Base-by-base conservation (phyloP, 441 rosid genomes). In the Pelargonium cotyledonis region DNA sequence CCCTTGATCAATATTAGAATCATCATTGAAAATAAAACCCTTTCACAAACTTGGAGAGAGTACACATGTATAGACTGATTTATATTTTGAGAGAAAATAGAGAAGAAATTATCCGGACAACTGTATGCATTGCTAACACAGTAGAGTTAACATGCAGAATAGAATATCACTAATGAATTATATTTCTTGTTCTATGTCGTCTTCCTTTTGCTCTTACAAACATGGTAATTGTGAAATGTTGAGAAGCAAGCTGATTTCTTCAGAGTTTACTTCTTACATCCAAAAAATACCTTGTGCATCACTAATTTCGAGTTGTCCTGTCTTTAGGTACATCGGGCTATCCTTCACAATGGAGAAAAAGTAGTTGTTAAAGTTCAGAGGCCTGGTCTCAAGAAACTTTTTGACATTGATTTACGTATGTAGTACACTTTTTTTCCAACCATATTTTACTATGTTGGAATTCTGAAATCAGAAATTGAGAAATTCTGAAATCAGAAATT, bases 361-460 rank as follows among this genome's bases (percentile, higher is more conserved):
- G 96, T 91, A 47, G 93, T 88, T 15, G 83, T 91, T 70, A 94
- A 94, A 82, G 96, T 94, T 51, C 98, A 94, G 79, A 86, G 98
- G 76, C 98, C 98, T 26, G 98, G 97, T 63, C 89, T 94, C 62
- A 91, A 78, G 86, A 91, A 83, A 79, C 97, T 94, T 49, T 94
- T 94, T 62, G 97, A 94, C 81, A 88, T 94, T 55, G 98, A 93
- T 80, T 70, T 93, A 68, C 66, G 98, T 93, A 81, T 83, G 92
- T 70, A 41, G 62, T 69, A 26, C 41, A 7, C 68, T 63, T 70
- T 57, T 63, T 65, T 68, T 38, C 62, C 12, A 19, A 57, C 66
- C 71, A 69, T 72, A 69, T 23, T 40, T 38, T 46, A 5, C 61
- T 26, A 44, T 44, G 9, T 41, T 41, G 5, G 44, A 38, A 38